phyloP scores from a whole-genome alignment of 2,329 filamentous ascomycete species.

The Sporothrix pallida region DNA sequence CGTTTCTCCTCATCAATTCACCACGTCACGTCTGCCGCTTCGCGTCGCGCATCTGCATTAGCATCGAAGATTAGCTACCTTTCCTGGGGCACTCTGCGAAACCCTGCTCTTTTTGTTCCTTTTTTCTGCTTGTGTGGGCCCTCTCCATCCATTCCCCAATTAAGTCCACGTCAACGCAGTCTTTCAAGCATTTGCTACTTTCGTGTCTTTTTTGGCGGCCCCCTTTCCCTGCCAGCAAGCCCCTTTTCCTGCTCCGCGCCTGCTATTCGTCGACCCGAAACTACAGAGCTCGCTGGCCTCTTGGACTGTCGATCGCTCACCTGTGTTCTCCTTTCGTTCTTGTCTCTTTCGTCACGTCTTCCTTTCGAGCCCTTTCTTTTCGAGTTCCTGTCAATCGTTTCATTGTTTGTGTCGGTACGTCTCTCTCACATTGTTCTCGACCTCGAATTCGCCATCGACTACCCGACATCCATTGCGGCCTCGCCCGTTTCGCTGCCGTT shows the following conservation, averaged over 20 bases:
- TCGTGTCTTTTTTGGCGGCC: conserved; percentile 15
- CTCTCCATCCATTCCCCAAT: conserved; percentile 24
- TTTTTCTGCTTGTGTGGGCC: conserved; percentile 31
- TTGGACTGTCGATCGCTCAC: conserved; percentile 24
- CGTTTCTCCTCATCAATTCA: not conserved
- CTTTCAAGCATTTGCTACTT: not conserved
- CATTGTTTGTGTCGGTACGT: conserved; percentile 14
- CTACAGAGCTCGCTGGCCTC: conserved; percentile 21
- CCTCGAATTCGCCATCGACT: not conserved
- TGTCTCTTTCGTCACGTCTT: conserved; percentile 5
- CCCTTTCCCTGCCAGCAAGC: conserved; percentile 26
- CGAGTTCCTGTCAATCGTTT: not conserved
- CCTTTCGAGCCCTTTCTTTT: not conserved
- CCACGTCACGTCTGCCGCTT: conserved; percentile 18
- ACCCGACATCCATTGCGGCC: not conserved
- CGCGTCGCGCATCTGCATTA: conserved; percentile 26
- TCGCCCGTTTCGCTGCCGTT: not conserved
- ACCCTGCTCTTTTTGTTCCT: conserved; percentile 15
- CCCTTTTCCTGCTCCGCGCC: conserved; percentile 30
- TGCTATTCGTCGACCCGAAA: conserved; percentile 12
- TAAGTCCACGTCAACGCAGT: conserved; percentile 33
- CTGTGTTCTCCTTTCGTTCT: conserved; percentile 4
- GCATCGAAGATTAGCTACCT: conserved; percentile 10
- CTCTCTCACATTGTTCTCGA: not conserved
- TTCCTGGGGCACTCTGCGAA: not conserved